Base-by-base conservation (phyloP, 2,329 filamentous ascomycete species). In the Penicillium brasilianum region DNA sequence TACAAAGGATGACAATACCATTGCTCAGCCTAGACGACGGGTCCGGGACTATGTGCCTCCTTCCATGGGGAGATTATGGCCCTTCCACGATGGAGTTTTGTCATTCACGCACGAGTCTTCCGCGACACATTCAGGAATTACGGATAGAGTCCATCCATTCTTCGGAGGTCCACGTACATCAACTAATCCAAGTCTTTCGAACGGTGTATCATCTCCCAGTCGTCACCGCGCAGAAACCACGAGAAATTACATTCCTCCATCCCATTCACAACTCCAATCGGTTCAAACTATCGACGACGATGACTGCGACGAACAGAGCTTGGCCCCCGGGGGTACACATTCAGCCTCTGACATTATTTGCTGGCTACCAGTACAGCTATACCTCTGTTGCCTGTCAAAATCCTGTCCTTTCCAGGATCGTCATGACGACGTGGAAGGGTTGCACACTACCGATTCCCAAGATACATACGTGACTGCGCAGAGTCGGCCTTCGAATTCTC, bases 401-500 rank as follows among this genome's bases (percentile, higher is more conserved):
- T 8, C 36, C 3, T 14, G 18, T 28, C 20, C 16, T 57, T 13
- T 52, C 28, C 41, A 32, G 5, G 22, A 44, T 10, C 22, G 28
- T 11, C 44, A 18, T 9, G 52, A 50, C 2, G 14, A 53, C 6
- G 46, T 59, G 13, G 58, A 59, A 14, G 20, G 41, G 39, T 59
- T 68, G 2, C 58, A 58, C 1, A 22, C 28, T 10, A 52, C 57
- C 37, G 50, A 34, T 10, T 67, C 65, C 4, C 55, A 32, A 4
- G 65, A 66, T 13, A 66, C 65, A 39, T 68, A 69, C 55, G 20
- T 52, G n/a, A 69, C 66, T 22, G 65, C 66, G 9, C 55, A n/a
- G 3, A 66, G 58, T 28, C 60, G 50, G 20, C 50, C 50, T 37
- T 53, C 36, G 37, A 14, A 10, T 41, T 57, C 55, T 58, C 13